Evolutionary conservation across 2,329 filamentous ascomycete species (phyloP), one percentile per base, ranked within the genome.

Genomic region (Penicillium digitatum): DNA sequence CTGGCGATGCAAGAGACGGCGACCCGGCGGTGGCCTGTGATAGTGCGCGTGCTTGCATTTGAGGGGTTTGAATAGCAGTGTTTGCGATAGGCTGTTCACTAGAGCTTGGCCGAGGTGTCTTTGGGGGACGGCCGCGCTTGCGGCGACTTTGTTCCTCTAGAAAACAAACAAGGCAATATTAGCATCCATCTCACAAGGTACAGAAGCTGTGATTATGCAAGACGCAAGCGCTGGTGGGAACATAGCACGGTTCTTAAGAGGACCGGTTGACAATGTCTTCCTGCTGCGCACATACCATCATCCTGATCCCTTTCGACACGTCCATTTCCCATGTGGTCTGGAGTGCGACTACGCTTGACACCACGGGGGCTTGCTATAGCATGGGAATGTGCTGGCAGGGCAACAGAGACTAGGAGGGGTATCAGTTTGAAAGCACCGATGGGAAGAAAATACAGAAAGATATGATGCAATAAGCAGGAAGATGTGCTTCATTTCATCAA

Each of bases 331-430:
- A 85, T 84, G 64, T 78, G 77, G 66, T 88, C 84, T 66, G 88
- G 87, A 62, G 90, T 92, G 62, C 88, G 86, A 79, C 84, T 88
- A 74, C 90, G 84, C 79, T 95, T 95, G 66, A 87, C 78, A 65
- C 88, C 88, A 72, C 89, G 86, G 62, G 86, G 75, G 71, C 77
- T 79, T 74, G 78, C 72, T 75, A 73, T 74, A 76, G 84, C 65
- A 65, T 73, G 69, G 43, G 72, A 68, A 53, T 73, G 71, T 68
- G 69, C 64, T 62, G 70, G 67, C 60, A 65, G 62, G 58, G 57
- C 49, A 60, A 59, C 60, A 59, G 69, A 72, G 62, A 75, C 70
- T 70, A 69, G 66, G 59, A 64, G 61, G 61, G 66, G 63, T 55
- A 65, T 69, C 66, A 71, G 68, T 72, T 66, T 66, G 63, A 61